Base-by-base conservation (phyloP, 345 rosid genomes). In the Laguncularia racemosa region DNA sequence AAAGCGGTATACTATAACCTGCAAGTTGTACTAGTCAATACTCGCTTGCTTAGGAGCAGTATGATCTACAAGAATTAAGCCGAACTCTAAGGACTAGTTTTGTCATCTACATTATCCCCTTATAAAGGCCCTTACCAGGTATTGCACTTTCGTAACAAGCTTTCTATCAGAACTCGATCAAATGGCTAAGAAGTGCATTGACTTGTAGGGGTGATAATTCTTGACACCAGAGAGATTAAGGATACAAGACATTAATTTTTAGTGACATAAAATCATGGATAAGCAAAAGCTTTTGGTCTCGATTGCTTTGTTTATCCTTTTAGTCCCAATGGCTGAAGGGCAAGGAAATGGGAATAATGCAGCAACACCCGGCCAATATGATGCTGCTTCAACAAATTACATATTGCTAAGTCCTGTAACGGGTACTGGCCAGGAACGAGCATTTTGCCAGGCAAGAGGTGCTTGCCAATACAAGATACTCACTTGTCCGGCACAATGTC, bases 401-500 rank as follows among this genome's bases (percentile, higher is more conserved):
- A 15, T 17, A 18, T 28, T 68, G 56, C 49, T 81, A 62, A 53
- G 64, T 6, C 63, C 67, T 2, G 48, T 40, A 13, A 46, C 69
- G 3, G 55, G 58, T 14, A 53, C 78, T 0, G 85, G 88, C 14
- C 71, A 70, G 59, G 84, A 86, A 44, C 76, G 68, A 63, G 87
- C 78, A 16, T 70, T 48, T 54, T 86, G 95, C 78, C 56, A 50
- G 12, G 91, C 84, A 0, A 67, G 81, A 60, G 86, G 95, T 44
- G 61, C 69, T 20, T 86, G 95, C 63, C 67, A 53, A 38, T 14
- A 57, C 44, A 71, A 79, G 70, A 73, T 71, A 14, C 84, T 84
- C 20, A 74, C 70, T n/a, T 89, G 97, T 57, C 97, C 91, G 2
- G 46, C 67, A 44, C 74, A 89, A 58, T 86, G 91, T 69, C 81